phyloP scores from a whole-genome alignment of 78 protist species.

The Dictyostelium citrinum region DNA sequence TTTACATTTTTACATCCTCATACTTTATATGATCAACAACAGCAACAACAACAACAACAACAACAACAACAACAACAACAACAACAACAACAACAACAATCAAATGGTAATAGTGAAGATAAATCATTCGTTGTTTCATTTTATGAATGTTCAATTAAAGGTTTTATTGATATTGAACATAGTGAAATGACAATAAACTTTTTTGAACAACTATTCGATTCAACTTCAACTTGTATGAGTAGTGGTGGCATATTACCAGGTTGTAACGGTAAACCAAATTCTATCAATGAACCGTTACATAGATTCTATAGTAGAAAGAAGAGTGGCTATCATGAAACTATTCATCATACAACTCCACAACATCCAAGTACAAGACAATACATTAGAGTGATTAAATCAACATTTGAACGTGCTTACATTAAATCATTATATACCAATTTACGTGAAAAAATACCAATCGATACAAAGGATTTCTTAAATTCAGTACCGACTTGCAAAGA shows the following conservation, averaged over 20 bases:
- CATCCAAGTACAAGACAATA: constrained; percentile 57
- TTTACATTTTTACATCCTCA: constrained; percentile 63
- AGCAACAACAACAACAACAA: background rate
- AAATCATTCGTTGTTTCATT: constrained; percentile 35
- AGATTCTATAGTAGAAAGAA: constrained; percentile 25
- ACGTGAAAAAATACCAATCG: constrained; percentile 55
- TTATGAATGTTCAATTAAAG: constrained; percentile 71
- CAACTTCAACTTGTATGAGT: background rate
- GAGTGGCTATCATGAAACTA: constrained; percentile 29
- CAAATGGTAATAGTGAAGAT: background rate
- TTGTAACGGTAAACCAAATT: background rate
- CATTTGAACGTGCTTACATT: constrained; percentile 53
- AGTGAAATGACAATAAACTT: background rate
- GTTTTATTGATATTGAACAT: constrained; percentile 61
- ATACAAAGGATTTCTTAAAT: constrained; percentile 12
- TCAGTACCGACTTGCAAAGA: constrained; percentile 49
- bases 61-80: background rate
- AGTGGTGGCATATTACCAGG: background rate
- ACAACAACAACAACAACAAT: background rate
- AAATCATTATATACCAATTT: constrained; percentile 26
- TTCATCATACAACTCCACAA: constrained; percentile 74
- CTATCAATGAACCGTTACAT: background rate
- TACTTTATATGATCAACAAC: background rate
- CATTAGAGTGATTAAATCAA: constrained; percentile 1
- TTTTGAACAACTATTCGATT: constrained; percentile 4